Conservation (phyloP, 441 rosid genomes). For the Biscutella auriculata region DNA sequence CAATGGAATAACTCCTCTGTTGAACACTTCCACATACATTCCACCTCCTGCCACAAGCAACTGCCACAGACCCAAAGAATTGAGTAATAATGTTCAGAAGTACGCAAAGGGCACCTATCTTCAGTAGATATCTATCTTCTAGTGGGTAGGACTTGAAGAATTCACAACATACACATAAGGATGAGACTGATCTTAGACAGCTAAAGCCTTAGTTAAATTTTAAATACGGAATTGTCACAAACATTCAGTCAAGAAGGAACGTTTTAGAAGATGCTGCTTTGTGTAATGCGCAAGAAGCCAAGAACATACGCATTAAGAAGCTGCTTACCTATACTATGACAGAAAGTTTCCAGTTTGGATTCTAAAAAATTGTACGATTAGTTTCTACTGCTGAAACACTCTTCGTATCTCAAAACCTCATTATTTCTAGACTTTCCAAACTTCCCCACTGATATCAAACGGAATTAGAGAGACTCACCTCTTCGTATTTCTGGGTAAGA, state of each 20-base stretch:
- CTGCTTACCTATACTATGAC: neutral
- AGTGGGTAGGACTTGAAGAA: neutral
- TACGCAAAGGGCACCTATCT: neutral
- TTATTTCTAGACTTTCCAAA: neutral
- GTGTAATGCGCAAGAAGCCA: neutral
- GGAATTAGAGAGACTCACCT: constrained; percentile 32
- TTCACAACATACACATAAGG: neutral
- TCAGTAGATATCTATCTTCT: neutral
- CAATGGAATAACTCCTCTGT: constrained; percentile 85
- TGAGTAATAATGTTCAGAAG: neutral
- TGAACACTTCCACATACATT: constrained; percentile 88
- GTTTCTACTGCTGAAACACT: neutral
- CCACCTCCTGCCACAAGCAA: constrained; percentile 93
- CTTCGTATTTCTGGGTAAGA: constrained; percentile 78
- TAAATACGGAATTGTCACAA: no score
- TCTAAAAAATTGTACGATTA: neutral
- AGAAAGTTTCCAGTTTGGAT: neutral
- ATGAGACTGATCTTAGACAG: no score
- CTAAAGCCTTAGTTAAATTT: no score
- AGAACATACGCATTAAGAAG: neutral
- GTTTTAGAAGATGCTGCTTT: neutral
- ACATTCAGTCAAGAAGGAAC: no score
- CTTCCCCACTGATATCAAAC: neutral
- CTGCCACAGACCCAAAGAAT: constrained; percentile 28
- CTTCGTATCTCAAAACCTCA: neutral